phyloP scores from a whole-genome alignment of 768 basidiomycete species.

The Cantharellus anzutake region DNA sequence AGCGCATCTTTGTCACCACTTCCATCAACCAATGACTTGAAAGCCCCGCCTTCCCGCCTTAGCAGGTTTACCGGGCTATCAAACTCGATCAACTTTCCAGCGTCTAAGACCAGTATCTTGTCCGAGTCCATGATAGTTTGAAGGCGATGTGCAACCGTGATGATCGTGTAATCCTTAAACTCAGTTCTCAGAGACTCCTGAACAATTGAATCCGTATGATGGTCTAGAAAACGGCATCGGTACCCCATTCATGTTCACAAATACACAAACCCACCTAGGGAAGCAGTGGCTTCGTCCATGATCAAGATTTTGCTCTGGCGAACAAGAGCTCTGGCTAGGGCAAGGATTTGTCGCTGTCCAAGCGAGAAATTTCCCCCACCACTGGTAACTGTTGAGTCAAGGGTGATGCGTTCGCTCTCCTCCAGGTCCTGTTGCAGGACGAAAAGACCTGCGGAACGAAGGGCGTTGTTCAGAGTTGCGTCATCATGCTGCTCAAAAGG shows the following conservation, averaged over 20 bases:
- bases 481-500: constrained; percentile 40
- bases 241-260: not conserved
- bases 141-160: constrained; percentile 41
- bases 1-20: constrained; percentile 33
- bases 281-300: constrained; percentile 9
- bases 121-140: constrained; percentile 44
- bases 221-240: constrained; percentile 21
- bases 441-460: constrained; percentile 26
- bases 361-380: constrained; percentile 24
- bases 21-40: constrained; percentile 37
- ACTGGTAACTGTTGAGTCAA: constrained; percentile 17
- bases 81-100: constrained; percentile 37
- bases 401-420: constrained; percentile 12
- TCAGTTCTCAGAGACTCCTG: constrained; percentile 34
- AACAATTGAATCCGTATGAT: constrained; percentile 36
- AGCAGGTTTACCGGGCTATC: constrained; percentile 34
- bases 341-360: constrained; percentile 25
- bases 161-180: constrained; percentile 27
- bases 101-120: constrained; percentile 35
- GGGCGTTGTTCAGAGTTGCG: constrained; percentile 27
- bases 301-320: constrained; percentile 9
- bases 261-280: not conserved
- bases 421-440: constrained; percentile 1
- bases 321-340: constrained; percentile 18
- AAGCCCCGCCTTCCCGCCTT: constrained; percentile 28